phyloP scores from a whole-genome alignment of 2,329 filamentous ascomycete species.

The Beauveria caledonica region DNA sequence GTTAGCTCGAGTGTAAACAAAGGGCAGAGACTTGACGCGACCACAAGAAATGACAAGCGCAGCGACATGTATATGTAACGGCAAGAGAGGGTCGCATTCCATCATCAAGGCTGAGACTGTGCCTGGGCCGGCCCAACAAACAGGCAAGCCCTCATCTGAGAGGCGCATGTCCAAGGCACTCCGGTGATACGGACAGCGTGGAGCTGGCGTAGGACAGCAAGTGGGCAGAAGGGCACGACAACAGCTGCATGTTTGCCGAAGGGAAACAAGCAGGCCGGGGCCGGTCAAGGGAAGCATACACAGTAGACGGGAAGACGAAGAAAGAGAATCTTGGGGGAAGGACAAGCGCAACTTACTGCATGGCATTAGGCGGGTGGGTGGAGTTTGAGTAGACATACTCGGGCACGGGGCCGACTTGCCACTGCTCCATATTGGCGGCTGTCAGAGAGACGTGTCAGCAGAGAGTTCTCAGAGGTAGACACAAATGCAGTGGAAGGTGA shows the following conservation, averaged over 20 bases:
- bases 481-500: not conserved
- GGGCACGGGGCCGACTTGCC: constrained; percentile 53
- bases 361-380: constrained; percentile 46
- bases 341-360: constrained; percentile 46
- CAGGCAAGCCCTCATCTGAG: not conserved
- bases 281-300: not conserved
- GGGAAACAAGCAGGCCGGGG: constrained; percentile 1
- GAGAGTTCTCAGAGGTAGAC: not conserved
- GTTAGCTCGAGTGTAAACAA: not conserved
- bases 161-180: not conserved
- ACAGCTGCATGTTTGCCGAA: constrained; percentile 3
- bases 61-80: not conserved
- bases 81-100: not conserved
- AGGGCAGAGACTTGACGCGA: not conserved
- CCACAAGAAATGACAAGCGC: not conserved
- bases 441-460: not conserved
- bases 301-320: not conserved
- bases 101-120: not conserved
- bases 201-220: not conserved
- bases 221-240: not conserved
- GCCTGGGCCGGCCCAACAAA: not conserved
- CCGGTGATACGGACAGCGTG: not conserved
- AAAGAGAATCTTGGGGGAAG: not conserved
- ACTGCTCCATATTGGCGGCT: constrained; percentile 43
- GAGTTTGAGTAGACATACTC: constrained; percentile 50